phyloP scores from a whole-genome alignment of 345 rosid genomes.

The Populus ilicifolia region DNA sequence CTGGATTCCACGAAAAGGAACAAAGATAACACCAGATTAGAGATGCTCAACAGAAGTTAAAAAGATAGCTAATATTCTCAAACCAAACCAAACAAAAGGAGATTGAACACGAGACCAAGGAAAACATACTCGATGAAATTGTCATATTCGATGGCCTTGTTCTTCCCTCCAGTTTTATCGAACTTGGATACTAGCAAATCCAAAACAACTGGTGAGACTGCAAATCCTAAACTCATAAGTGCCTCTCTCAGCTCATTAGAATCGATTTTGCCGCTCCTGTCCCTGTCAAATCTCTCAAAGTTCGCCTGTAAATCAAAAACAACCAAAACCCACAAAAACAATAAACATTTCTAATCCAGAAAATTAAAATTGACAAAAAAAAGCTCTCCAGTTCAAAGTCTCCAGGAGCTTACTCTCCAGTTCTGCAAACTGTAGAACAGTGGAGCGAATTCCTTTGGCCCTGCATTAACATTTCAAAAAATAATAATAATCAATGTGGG shows the following conservation, averaged over 20 bases:
- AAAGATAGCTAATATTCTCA: neutral
- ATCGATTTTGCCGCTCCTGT: constrained; percentile 86
- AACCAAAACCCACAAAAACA: neutral
- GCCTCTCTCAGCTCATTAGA: constrained; percentile 77
- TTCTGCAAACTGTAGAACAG: constrained; percentile 91
- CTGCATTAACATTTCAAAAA: constrained; percentile 30
- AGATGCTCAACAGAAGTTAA: neutral
- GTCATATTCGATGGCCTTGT: constrained; percentile 78
- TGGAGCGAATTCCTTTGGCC: constrained; percentile 76
- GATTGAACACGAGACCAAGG: neutral
- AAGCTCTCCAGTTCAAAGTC: neutral
- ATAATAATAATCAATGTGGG: neutral
- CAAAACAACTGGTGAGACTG: constrained; percentile 60
- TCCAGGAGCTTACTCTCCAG: constrained; percentile 67
- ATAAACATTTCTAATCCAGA: neutral
- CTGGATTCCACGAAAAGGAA: constrained; percentile 36
- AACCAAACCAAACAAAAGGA: neutral
- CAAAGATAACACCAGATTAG: neutral
- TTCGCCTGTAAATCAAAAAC: constrained; percentile 41
- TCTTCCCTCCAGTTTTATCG: constrained; percentile 72
- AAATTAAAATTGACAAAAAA: neutral
- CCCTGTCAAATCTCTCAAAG: constrained; percentile 80
- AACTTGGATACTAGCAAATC: constrained; percentile 80
- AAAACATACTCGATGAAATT: constrained; percentile 83
- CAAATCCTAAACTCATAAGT: constrained; percentile 65